Evolutionary conservation across 805 yeast genomes (phyloP).

Genomic region (Grigorovia transvaalensis): DNA sequence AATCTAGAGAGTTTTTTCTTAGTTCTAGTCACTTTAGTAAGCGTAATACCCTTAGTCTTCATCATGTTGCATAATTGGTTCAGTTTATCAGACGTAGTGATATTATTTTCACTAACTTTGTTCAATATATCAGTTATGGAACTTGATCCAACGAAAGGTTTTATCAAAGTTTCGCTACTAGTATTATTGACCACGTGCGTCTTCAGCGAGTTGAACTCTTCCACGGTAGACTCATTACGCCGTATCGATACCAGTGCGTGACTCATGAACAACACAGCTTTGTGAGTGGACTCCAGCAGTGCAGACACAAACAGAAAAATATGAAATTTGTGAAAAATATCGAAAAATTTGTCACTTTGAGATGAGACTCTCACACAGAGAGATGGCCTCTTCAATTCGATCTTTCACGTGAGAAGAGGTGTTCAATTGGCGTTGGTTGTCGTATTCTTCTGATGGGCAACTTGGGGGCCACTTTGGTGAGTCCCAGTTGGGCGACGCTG

Average conservation of each 20-base stretch:
- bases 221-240: not conserved
- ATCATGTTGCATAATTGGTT: slow-evolving; percentile 6
- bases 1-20: slow-evolving; percentile 19
- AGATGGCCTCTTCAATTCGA: not conserved
- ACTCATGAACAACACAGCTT: not conserved
- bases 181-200: not conserved
- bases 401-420: not conserved
- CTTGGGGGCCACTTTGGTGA: not conserved
- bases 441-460: slow-evolving; percentile 4
- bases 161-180: not conserved
- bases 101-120: slow-evolving; percentile 5
- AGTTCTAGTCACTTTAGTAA: slow-evolving; percentile 24
- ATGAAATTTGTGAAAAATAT: not conserved
- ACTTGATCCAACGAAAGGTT: not conserved
- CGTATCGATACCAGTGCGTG: not conserved
- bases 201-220: not conserved
- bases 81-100: slow-evolving; percentile 6
- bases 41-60: slow-evolving; percentile 12
- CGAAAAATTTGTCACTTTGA: not conserved
- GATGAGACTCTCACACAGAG: no score
- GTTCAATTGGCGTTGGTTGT: slow-evolving; percentile 15
- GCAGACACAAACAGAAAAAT: not conserved
- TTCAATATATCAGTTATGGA: slow-evolving; percentile 8
- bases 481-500: not conserved
- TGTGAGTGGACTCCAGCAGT: not conserved